Base-by-base conservation (phyloP, 495 filamentous ascomycete species). In the Podospora didyma region DNA sequence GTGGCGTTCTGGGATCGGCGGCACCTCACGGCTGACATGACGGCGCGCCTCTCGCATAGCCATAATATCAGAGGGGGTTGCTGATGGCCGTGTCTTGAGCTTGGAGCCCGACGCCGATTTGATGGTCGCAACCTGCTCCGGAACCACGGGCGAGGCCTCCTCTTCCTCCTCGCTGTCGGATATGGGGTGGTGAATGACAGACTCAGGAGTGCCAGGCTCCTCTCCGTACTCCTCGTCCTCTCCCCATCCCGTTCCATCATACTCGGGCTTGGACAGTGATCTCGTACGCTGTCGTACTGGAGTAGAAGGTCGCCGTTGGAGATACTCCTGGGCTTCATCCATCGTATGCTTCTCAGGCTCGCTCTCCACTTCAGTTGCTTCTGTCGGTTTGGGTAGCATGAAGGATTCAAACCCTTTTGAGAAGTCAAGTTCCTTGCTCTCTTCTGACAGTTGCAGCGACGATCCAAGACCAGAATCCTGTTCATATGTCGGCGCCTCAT, bases 1-100 rank as follows among this genome's bases (percentile, higher is more conserved):
- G 58, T 86, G 82, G 42, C 79, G 73, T 44, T 82, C 77, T 7
- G 85, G 83, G 50, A 90, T 84, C 2, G 80, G 75, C 7, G 87
- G 83, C 16, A 85, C 63, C 58, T 84, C 82, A 24, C 85, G 86
- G 69, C 93, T 96, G 55, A 96, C 86, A 64, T 92, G 82, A 37
- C 92, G 82, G 49, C 95, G 85, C 51, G 88, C 84, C 44, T 92
- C 90, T 14, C 92, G 88, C 92, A 98, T 96, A 23, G 86, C 78
- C 54, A 86, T 81, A 46, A 95, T 71, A 68, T 98, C 94, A 2
- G 90, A 85, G 3, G 89, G 92, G 0, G 90, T 92, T 35, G 89
- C 78, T 10, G 92, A 97, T 12, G 90, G 88, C 7, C 95, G 82
- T 2, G 94, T 93, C 78, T 96, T 97, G 35, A 98, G 80, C 68